Conservation (phyloP, 2,329 filamentous ascomycete species). For the Aspergillaceae sp. region DNA sequence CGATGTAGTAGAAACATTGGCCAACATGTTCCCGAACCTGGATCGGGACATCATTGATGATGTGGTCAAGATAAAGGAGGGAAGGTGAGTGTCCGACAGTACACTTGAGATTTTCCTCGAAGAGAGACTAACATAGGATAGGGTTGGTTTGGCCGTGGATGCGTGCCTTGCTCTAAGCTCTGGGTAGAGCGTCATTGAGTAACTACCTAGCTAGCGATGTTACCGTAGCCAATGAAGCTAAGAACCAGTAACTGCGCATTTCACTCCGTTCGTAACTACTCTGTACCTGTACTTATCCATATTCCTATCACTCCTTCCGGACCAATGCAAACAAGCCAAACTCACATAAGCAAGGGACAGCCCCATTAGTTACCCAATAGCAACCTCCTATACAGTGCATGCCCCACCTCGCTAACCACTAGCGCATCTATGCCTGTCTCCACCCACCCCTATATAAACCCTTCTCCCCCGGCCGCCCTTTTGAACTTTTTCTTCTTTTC, state of each 20-base stretch:
- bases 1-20: slow-evolving; percentile 86
- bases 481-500: slow-evolving; percentile 28
- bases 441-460: slow-evolving; percentile 10
- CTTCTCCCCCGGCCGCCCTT: slow-evolving; percentile 6
- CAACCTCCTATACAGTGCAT: background rate
- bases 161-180: slow-evolving; percentile 65
- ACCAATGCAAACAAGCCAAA: background rate
- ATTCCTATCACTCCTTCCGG: background rate
- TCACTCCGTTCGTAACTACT: no score
- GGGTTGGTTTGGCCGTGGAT: slow-evolving; percentile 77
- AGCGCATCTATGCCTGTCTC: slow-evolving; percentile 4
- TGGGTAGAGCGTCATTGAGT: slow-evolving; percentile 17
- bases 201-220: background rate
- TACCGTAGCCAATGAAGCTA: background rate
- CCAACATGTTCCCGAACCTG: slow-evolving; percentile 93
- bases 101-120: no score
- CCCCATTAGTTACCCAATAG: slow-evolving; percentile 2
- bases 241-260: no score
- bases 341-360: background rate
- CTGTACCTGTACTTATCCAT: no score
- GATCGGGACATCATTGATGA: slow-evolving; percentile 93
- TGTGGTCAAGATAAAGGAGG: slow-evolving; percentile 91
- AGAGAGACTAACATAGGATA: slow-evolving; percentile 23
- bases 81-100: slow-evolving; percentile 55
- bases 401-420: slow-evolving; percentile 11